These are phyloP conservation scores for Scytalidium lignicola DNA, from an alignment of 2,329 filamentous ascomycete genomes.

Conservation along the genomic window DNA sequence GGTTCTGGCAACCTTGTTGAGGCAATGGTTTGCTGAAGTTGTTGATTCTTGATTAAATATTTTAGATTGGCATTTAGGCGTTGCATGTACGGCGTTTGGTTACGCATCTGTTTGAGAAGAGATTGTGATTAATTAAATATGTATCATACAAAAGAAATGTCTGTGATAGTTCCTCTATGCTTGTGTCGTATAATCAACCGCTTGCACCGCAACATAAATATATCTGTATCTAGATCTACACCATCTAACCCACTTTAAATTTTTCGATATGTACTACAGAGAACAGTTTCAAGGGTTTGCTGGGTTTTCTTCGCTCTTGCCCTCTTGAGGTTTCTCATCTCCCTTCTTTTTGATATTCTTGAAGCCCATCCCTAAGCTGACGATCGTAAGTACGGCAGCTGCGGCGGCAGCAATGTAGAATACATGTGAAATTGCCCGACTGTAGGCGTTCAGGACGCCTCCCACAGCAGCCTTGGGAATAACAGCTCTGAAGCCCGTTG, in stretches of 20 bases:
- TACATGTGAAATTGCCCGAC: slow-evolving; percentile 21
- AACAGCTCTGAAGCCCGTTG: slow-evolving; percentile 31
- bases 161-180: no score
- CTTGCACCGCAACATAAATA: no score
- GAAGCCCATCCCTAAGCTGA: slow-evolving; percentile 39
- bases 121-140: not conserved
- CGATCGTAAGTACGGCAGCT: slow-evolving; percentile 9
- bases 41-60: slow-evolving; percentile 19
- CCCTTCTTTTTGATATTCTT: slow-evolving; percentile 35
- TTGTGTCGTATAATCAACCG: no score
- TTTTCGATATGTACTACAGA: no score
- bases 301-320: not conserved
- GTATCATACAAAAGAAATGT: no score
- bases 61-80: not conserved
- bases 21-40: slow-evolving; percentile 89
- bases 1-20: slow-evolving; percentile 79
- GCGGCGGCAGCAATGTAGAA: slow-evolving; percentile 17
- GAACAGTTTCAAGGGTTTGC: no score
- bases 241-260: no score
- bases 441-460: slow-evolving; percentile 36
- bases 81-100: not conserved
- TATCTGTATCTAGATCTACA: no score
- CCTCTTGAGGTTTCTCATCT: not conserved
- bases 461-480: slow-evolving; percentile 27
- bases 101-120: not conserved